Evolutionary conservation across 495 filamentous ascomycete genomes (phyloP).

Genomic region (Lasiosphaeria miniovina): DNA sequence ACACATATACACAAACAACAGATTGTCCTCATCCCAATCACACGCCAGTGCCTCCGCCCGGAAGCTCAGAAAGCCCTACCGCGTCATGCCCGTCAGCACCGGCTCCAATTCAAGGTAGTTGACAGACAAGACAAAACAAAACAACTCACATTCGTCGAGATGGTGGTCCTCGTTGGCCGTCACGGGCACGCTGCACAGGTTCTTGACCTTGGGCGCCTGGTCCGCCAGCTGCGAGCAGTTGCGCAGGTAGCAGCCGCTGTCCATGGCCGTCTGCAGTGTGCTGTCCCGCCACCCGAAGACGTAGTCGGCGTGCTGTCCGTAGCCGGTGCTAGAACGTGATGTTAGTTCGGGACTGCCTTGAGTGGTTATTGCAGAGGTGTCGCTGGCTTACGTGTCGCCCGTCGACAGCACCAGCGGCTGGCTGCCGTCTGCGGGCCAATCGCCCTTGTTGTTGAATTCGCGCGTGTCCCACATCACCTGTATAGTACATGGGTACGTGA

Average conservation of each 20-base stretch:
- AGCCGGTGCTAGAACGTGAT: constrained; percentile 26
- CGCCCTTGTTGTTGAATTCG: constrained; percentile 36
- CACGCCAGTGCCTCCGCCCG: background rate
- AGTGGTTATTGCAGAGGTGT: too few relatives aligned
- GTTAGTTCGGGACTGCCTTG: background rate
- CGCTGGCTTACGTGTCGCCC: constrained; percentile 33
- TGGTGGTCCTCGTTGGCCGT: constrained; percentile 35
- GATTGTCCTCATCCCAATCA: background rate
- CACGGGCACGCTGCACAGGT: constrained; percentile 33
- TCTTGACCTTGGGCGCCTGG: constrained; percentile 30
- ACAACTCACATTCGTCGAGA: constrained; percentile 39
- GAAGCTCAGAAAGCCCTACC: constrained; percentile 5
- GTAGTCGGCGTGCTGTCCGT: constrained; percentile 45
- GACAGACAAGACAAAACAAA: background rate
- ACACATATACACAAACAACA: too few relatives aligned
- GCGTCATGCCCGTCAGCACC: background rate
- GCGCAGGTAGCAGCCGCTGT: constrained; percentile 36
- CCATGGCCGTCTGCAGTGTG: constrained; percentile 42
- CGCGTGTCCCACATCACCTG: constrained; percentile 36
- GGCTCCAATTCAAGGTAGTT: background rate
- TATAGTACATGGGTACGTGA: background rate
- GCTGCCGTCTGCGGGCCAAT: constrained; percentile 41
- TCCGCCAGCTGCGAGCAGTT: constrained; percentile 31
- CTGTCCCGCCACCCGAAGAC: constrained; percentile 44
- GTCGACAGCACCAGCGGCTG: constrained; percentile 42